phyloP scores from a whole-genome alignment of 108 stramenopile genomes.

The Asterionellopsis glacialis region DNA sequence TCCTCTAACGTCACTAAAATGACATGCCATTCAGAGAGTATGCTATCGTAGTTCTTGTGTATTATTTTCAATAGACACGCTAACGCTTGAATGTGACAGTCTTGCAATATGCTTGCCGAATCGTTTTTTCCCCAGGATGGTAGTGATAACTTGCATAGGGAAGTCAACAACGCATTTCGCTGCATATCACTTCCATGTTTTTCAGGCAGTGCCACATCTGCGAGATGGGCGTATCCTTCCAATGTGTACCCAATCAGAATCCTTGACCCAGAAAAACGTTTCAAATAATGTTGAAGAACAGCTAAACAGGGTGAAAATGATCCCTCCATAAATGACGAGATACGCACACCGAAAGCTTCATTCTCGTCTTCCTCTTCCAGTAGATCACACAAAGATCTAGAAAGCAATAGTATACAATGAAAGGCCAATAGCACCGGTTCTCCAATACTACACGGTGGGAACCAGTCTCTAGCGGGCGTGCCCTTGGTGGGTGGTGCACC shows the following conservation, averaged over 20 bases:
- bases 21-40: constrained; percentile 67
- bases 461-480: no score
- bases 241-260: constrained; percentile 51
- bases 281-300: constrained; percentile 75
- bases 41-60: constrained; percentile 50
- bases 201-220: constrained; percentile 18
- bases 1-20: constrained; percentile 79
- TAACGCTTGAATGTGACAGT: constrained; percentile 60
- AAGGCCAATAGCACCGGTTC: no score
- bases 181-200: constrained; percentile 26
- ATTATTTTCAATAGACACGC: constrained; percentile 57
- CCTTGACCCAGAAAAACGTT: constrained; percentile 69
- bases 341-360: not conserved
- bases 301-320: constrained; percentile 67
- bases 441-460: no score
- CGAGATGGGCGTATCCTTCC: constrained; percentile 47
- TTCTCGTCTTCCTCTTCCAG: constrained; percentile 19
- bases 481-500: no score
- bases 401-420: no score
- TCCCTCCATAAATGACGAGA: constrained; percentile 31
- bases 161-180: constrained; percentile 63
- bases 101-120: constrained; percentile 42
- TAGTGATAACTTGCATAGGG: constrained; percentile 79
- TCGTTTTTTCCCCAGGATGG: constrained; percentile 83
- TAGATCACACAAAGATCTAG: not conserved